Evolutionary conservation across 345 rosid species (phyloP), one percentile per base, ranked within the genome.

Genomic region (Ricinus communis): DNA sequence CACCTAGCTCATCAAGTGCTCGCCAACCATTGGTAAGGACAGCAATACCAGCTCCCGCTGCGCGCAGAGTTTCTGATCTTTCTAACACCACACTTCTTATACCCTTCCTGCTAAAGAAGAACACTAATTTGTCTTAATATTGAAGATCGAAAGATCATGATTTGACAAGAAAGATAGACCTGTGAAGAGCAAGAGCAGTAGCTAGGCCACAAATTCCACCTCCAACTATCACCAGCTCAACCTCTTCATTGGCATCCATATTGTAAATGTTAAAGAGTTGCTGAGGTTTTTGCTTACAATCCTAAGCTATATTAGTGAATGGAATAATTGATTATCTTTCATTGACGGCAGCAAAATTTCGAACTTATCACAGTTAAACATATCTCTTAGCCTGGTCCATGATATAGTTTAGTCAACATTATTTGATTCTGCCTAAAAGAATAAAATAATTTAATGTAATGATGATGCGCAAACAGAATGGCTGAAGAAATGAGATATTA

Each of bases 201-300:
- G 92, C 84, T n/a, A 89, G 83, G 52, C 90, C 95, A 71, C 87
- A 76, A 21, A 84, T 85, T 21, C 90, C 90, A 25, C 89, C 89
- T 16, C 90, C 90, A 1, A 77, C 84, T 19, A 86, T 82, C 0
- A 85, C 89, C 7, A 86, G 70, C 40, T 80, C 86, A 1, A 74
- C 49, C 60, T 78, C 85, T 67, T 41, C 66, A 5, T 8, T 15
- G 22, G 22, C 52, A 15, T 76, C 83, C 71, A 53, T 56, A 51
- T 25, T 52, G n/a, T n/a, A n/a, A n/a, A n/a, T n/a, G n/a, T n/a
- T n/a, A n/a, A n/a, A n/a, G n/a, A n/a, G n/a, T n/a, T n/a, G n/a
- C n/a, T n/a, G n/a, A n/a, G n/a, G n/a, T 21, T 30, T 9, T 38
- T 38, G 43, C 43, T 38, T 9, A n/a, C n/a, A n/a, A n/a, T n/a